These are phyloP conservation scores for Asterochloris sp. DNA, from an alignment of 139 green algal species.

Conservation along the genomic window DNA sequence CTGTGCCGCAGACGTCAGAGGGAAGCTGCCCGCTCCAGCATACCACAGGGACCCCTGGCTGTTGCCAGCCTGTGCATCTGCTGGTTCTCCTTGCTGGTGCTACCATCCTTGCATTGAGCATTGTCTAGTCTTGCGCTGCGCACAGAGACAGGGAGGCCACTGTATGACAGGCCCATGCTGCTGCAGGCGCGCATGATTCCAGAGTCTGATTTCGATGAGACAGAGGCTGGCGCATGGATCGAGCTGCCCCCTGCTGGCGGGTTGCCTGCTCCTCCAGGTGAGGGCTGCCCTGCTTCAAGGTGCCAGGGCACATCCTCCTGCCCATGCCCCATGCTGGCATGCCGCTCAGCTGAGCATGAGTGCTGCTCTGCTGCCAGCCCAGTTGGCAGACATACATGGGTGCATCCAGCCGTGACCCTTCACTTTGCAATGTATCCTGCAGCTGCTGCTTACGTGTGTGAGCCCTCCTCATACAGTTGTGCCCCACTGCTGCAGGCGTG, in stretches of 20 bases:
- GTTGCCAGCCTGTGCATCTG: too few relatives aligned
- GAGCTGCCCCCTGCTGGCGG: not conserved
- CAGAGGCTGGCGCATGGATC: slow-evolving; percentile 65
- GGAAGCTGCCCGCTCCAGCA: too few relatives aligned
- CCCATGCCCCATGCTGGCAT: not conserved
- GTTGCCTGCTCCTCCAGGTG: slow-evolving; percentile 9
- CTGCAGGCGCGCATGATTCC: slow-evolving; percentile 16
- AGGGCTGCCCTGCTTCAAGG: not conserved
- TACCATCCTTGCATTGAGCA: too few relatives aligned
- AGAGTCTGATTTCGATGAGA: slow-evolving; percentile 60
- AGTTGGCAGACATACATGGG: not conserved
- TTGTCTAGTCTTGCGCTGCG: too few relatives aligned
- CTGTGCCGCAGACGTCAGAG: too few relatives aligned
- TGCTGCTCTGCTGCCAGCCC: not conserved
- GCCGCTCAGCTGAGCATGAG: too few relatives aligned
- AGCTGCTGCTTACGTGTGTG: not conserved
- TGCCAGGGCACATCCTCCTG: not conserved
- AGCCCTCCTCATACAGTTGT: not conserved
- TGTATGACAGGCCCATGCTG: slow-evolving; percentile 11
- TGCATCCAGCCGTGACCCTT: too few relatives aligned
- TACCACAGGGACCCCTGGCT: too few relatives aligned
- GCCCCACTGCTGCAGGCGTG: slow-evolving; percentile 19
- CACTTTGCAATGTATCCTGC: not conserved
- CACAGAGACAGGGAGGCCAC: too few relatives aligned
- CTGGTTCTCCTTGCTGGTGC: too few relatives aligned